These are phyloP conservation scores for Cornus florida DNA, from an alignment of 148 eudicot species.

Conservation along the genomic window DNA sequence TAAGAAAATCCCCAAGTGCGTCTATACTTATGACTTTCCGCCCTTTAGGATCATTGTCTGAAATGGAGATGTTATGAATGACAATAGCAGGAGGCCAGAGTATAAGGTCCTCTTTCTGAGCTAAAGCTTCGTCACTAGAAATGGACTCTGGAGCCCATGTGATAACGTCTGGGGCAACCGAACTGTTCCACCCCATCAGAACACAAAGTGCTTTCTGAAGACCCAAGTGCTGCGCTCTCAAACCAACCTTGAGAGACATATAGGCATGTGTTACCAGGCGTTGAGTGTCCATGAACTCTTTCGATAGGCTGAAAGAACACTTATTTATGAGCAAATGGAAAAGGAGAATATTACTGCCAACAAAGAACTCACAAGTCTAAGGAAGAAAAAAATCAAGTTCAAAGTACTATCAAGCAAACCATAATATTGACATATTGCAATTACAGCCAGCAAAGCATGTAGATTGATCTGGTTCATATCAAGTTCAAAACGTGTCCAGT, in stretches of 20 bases:
- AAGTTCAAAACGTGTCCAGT: not conserved
- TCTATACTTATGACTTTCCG: conserved; percentile 31
- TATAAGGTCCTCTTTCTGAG: conserved; percentile 55
- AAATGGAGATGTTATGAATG: conserved; percentile 36
- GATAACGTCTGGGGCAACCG: conserved; percentile 25
- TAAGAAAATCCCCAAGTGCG: conserved; percentile 33
- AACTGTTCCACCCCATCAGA: conserved; percentile 52
- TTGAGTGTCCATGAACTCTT: conserved; percentile 49
- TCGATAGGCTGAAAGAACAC: conserved; percentile 38
- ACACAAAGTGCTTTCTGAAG: conserved; percentile 56
- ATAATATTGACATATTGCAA: not conserved
- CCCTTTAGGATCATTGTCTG: conserved; percentile 20
- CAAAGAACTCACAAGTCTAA: not conserved
- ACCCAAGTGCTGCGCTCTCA: conserved; percentile 54
- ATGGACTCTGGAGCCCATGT: conserved; percentile 36
- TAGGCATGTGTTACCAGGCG: conserved; percentile 44
- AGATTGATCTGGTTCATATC: not conserved
- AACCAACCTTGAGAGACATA: conserved; percentile 45
- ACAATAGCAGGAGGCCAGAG: conserved; percentile 53
- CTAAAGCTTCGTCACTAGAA: conserved; percentile 34
- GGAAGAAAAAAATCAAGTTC: not conserved
- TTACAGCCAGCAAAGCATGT: not conserved
- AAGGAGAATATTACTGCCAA: not conserved
- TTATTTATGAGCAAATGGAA: conserved; percentile 7
- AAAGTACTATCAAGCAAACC: not conserved